These are phyloP conservation scores for Clonostachys rosea DNA, from an alignment of 2,329 filamentous ascomycete genomes.

Conservation along the genomic window DNA sequence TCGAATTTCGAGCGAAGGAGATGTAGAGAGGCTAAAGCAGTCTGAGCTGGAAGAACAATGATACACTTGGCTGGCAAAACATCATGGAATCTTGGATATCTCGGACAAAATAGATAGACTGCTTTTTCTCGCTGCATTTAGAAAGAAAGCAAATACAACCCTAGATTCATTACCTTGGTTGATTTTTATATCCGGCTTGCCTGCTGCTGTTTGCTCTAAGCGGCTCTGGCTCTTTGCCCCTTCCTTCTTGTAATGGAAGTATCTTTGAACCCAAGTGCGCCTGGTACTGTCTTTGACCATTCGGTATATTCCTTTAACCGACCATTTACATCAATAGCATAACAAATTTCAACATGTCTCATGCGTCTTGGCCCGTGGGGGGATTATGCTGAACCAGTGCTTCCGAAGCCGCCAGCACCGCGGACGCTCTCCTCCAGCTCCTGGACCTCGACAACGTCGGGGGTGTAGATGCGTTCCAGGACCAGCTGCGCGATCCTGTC, in stretches of 20 bases:
- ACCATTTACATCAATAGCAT: too few relatives aligned
- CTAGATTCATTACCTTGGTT: too few relatives aligned
- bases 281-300: too few relatives aligned
- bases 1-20: constrained; percentile 56
- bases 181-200: neutral
- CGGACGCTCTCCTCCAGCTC: constrained; percentile 87
- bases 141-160: neutral
- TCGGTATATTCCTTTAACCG: too few relatives aligned
- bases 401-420: constrained; percentile 87
- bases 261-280: too few relatives aligned
- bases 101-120: too few relatives aligned
- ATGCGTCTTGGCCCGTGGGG: too few relatives aligned
- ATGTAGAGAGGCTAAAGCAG: constrained; percentile 23
- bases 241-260: too few relatives aligned
- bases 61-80: neutral
- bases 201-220: too few relatives aligned
- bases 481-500: constrained; percentile 93
- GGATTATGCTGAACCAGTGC: constrained; percentile 54
- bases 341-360: too few relatives aligned
- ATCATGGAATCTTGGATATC: neutral
- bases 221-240: too few relatives aligned
- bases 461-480: constrained; percentile 90
- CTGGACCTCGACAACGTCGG: constrained; percentile 84
- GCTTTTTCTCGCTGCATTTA: too few relatives aligned
- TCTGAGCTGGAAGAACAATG: neutral